A percentile compares a stretch with the other conserved stretches of the same genome.
Evolutionary conservation across 2,329 filamentous ascomycete species (phyloP).

Genomic region (Fusarium sp.): DNA sequence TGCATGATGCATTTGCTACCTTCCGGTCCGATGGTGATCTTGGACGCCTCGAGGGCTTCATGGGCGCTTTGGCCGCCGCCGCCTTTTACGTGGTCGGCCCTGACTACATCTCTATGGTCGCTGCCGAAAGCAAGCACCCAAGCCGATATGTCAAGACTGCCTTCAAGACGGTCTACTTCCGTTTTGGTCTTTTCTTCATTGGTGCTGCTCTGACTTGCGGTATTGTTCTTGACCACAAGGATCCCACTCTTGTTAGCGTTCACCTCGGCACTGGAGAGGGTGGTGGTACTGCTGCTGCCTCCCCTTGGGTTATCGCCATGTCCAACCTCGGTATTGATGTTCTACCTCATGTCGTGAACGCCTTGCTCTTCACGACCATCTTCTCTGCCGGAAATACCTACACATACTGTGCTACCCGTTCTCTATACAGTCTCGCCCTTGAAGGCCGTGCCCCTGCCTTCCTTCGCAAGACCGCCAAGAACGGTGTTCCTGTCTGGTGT

Average conservation of each 20-base stretch:
- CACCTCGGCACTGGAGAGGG: slow-evolving; percentile 13
- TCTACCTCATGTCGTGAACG: slow-evolving; percentile 65
- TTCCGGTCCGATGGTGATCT: slow-evolving; percentile 32
- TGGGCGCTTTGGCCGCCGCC: slow-evolving; percentile 29
- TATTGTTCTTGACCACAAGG: slow-evolving; percentile 19
- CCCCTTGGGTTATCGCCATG: slow-evolving; percentile 43
- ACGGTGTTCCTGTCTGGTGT: slow-evolving; percentile 67
- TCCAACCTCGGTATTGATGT: slow-evolving; percentile 53
- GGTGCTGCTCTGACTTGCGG: slow-evolving; percentile 57
- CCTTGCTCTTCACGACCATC: slow-evolving; percentile 58
- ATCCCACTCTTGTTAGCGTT: slow-evolving; percentile 20
- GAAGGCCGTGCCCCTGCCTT: slow-evolving; percentile 65
- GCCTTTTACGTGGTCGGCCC: slow-evolving; percentile 40
- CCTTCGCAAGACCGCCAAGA: slow-evolving; percentile 65
- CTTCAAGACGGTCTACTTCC: slow-evolving; percentile 81
- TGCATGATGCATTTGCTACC: slow-evolving; percentile 29
- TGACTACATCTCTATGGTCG: slow-evolving; percentile 43
- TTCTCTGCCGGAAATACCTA: slow-evolving; percentile 56
- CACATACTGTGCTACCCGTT: slow-evolving; percentile 62
- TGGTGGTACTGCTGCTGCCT: slow-evolving; percentile 20
- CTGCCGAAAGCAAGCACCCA: slow-evolving; percentile 54
- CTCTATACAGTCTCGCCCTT: slow-evolving; percentile 67
- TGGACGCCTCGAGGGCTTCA: slow-evolving; percentile 36
- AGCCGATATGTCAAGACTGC: slow-evolving; percentile 75
- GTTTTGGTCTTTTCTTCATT: slow-evolving; percentile 78